These are phyloP conservation scores for Trichoderma sp. DNA, from an alignment of 2,329 filamentous ascomycete species.

Conservation along the genomic window DNA sequence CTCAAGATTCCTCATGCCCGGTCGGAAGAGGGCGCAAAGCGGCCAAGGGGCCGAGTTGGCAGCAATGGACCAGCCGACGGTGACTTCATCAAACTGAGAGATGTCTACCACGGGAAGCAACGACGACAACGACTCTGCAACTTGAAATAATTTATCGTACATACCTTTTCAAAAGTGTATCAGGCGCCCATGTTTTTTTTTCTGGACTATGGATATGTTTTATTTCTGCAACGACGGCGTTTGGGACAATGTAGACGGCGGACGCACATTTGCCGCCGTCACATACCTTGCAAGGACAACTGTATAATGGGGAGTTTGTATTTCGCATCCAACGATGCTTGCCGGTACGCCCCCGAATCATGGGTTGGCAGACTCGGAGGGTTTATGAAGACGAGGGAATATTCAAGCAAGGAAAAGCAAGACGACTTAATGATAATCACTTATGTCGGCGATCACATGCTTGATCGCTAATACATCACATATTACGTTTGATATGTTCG, in stretches of 20 bases:
- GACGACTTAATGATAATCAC: slow-evolving; percentile 19
- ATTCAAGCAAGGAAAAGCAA: not conserved
- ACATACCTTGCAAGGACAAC: not conserved
- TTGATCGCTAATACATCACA: slow-evolving; percentile 3
- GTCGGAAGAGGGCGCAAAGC: slow-evolving; percentile 64
- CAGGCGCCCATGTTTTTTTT: slow-evolving; percentile 5
- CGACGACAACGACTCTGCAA: not conserved
- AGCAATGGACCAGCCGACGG: slow-evolving; percentile 50
- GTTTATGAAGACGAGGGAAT: not conserved
- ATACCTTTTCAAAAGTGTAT: slow-evolving; percentile 12
- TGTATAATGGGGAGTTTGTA: not conserved
- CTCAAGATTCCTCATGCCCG: slow-evolving; percentile 64
- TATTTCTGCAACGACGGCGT: slow-evolving; percentile 7
- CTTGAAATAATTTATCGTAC: slow-evolving; percentile 7
- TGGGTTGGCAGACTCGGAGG: not conserved
- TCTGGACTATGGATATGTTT: slow-evolving; percentile 11
- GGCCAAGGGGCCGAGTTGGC: slow-evolving; percentile 70
- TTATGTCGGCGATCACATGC: not conserved
- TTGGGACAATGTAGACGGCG: slow-evolving; percentile 7
- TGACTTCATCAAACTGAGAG: slow-evolving; percentile 23
- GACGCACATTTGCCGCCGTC: slow-evolving; percentile 1
- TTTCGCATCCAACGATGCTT: not conserved
- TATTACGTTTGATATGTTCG: not conserved
- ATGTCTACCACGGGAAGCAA: not conserved
- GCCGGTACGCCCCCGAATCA: not conserved